Percentiles rank a stretch among this genome's conserved stretches.
These are phyloP conservation scores for Pilatotrama ljubarskyi DNA, from an alignment of 768 basidiomycete species.

Conservation along the genomic window DNA sequence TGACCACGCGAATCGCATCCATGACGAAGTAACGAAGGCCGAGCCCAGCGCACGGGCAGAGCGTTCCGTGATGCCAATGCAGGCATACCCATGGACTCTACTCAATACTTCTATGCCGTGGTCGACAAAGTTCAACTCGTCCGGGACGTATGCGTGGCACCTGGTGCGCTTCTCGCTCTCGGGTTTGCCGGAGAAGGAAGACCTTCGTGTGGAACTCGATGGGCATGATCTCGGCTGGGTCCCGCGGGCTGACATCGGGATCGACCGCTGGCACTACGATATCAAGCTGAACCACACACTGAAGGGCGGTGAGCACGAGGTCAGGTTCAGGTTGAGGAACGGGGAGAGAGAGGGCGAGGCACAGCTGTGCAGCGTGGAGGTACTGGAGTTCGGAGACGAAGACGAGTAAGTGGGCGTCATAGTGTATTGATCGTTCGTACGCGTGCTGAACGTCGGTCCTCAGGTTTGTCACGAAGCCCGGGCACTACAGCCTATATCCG, in stretches of 20 bases:
- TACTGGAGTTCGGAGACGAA: conserved; percentile 68
- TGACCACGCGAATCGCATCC: background rate
- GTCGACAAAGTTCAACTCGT: conserved; percentile 60
- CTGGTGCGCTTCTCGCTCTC: conserved; percentile 72
- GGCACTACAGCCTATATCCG: conserved; percentile 68
- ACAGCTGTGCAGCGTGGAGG: conserved; percentile 76
- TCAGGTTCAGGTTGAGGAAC: conserved; percentile 59
- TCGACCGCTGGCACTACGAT: conserved; percentile 80
- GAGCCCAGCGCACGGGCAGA: conserved; percentile 45
- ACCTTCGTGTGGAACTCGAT: conserved; percentile 62
- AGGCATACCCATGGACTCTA: conserved; percentile 74
- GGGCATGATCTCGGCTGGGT: conserved; percentile 60
- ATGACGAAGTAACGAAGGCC: conserved; percentile 19
- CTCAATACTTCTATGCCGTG: conserved; percentile 62
- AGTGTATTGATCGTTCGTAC: too few relatives aligned
- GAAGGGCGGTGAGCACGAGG: conserved; percentile 51
- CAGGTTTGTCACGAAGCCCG: conserved; percentile 61
- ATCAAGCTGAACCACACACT: conserved; percentile 45
- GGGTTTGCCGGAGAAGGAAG: conserved; percentile 55
- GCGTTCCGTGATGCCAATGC: conserved; percentile 73
- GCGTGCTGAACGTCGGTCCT: background rate
- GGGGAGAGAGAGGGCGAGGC: conserved; percentile 50
- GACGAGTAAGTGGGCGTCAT: conserved; percentile 48
- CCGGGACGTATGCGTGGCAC: conserved; percentile 61
- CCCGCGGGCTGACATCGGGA: conserved; percentile 54